Conservation (phyloP, 2,329 filamentous ascomycete genomes). For the Sporothrix pseudoabietina region DNA sequence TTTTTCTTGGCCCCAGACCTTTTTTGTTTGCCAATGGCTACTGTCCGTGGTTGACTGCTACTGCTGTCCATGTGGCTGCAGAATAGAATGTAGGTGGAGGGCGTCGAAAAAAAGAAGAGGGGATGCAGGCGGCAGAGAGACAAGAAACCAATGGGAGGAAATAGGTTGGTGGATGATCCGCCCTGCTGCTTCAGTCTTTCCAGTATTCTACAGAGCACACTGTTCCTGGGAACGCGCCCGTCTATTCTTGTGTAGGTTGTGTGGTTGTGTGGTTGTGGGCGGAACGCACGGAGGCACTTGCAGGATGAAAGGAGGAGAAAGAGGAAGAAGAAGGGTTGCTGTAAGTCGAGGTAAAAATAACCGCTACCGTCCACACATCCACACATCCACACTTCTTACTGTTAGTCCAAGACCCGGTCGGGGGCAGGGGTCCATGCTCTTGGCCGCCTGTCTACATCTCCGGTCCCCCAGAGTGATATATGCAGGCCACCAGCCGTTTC, state of each 20-base stretch:
- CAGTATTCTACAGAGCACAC: background rate
- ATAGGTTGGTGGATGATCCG: background rate
- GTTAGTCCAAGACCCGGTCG: background rate
- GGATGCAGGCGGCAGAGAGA: constrained; percentile 21
- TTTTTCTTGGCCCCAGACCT: background rate
- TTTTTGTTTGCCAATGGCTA: background rate
- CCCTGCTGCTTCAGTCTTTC: background rate
- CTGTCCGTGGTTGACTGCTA: background rate
- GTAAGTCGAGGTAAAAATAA: constrained; percentile 18
- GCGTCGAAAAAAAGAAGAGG: background rate
- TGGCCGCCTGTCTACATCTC: background rate
- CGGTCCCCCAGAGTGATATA: constrained; percentile 19
- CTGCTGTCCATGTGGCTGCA: constrained; percentile 17
- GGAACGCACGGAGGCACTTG: constrained; percentile 17
- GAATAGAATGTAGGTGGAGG: background rate
- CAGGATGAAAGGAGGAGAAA: background rate
- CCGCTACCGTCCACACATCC: constrained; percentile 6
- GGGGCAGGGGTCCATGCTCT: constrained; percentile 14
- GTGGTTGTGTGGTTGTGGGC: constrained; percentile 8
- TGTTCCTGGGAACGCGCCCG: constrained; percentile 10
- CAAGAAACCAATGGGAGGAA: background rate
- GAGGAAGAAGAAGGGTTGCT: background rate
- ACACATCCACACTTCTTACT: background rate
- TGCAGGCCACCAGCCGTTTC: constrained; percentile 27
- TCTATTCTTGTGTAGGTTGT: constrained; percentile 16